These are phyloP conservation scores for Hawksworthiomyces lignivorus DNA, from an alignment of 2,329 filamentous ascomycete genomes.

Conservation along the genomic window DNA sequence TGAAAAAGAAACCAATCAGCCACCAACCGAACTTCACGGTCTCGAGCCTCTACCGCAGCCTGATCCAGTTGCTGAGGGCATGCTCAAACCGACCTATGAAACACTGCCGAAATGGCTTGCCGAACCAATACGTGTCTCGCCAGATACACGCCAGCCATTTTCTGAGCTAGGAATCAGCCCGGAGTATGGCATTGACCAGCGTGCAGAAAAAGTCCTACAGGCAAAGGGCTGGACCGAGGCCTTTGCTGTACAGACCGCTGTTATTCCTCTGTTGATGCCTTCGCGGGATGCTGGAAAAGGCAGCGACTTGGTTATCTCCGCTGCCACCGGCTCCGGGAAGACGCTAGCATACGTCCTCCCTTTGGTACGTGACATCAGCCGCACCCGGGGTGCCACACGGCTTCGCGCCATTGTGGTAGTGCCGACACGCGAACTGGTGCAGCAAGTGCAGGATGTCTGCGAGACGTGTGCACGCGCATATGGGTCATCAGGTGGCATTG, in stretches of 20 bases:
- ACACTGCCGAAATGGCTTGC: slow-evolving; percentile 76
- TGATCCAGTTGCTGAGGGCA: slow-evolving; percentile 48
- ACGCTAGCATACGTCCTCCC: slow-evolving; percentile 87
- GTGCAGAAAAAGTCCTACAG: slow-evolving; percentile 54
- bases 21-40: slow-evolving; percentile 49
- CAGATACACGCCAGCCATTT: slow-evolving; percentile 55
- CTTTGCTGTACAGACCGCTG: slow-evolving; percentile 70
- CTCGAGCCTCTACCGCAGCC: slow-evolving; percentile 79
- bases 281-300: slow-evolving; percentile 40
- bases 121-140: slow-evolving; percentile 61
- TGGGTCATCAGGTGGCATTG: slow-evolving; percentile 45
- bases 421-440: slow-evolving; percentile 83
- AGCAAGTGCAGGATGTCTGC: slow-evolving; percentile 72
- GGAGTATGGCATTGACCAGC: slow-evolving; percentile 53
- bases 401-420: slow-evolving; percentile 78
- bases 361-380: slow-evolving; percentile 68
- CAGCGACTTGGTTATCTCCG: slow-evolving; percentile 82
- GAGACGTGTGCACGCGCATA: slow-evolving; percentile 63
- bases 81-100: slow-evolving; percentile 60
- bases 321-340: slow-evolving; percentile 92
- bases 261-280: slow-evolving; percentile 72
- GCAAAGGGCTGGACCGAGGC: slow-evolving; percentile 63
- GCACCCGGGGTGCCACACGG: slow-evolving; percentile 42
- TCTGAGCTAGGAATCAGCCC: slow-evolving; percentile 15
- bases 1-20: background rate